A percentile compares a stretch with the other conserved stretches of the same genome.
These are phyloP conservation scores for Cicer chorassanicum DNA, from an alignment of 306 rosid genomes.

Conservation along the genomic window DNA sequence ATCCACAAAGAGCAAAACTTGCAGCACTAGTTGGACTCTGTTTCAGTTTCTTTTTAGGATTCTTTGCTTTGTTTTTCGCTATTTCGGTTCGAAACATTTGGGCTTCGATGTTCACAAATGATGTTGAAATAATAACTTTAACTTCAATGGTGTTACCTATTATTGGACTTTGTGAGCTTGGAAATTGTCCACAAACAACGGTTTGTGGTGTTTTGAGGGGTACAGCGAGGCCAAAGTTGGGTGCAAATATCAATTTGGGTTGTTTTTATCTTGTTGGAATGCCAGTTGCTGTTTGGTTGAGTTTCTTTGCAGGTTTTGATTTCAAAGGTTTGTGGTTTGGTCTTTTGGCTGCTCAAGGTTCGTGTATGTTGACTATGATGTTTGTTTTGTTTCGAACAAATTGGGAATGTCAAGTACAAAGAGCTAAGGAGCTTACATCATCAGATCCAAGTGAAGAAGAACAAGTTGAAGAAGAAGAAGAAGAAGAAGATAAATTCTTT, in stretches of 20 bases:
- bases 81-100: slow-evolving; percentile 65
- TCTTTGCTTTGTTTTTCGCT: slow-evolving; percentile 68
- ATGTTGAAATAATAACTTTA: slow-evolving; percentile 64
- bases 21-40: slow-evolving; percentile 71
- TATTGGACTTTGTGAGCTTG: slow-evolving; percentile 84
- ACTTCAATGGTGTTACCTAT: slow-evolving; percentile 78
- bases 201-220: slow-evolving; percentile 92
- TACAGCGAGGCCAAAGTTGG: slow-evolving; percentile 80
- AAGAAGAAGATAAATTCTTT: neutral
- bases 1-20: slow-evolving; percentile 61
- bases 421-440: slow-evolving; percentile 73
- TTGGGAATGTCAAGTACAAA: slow-evolving; percentile 69
- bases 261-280: slow-evolving; percentile 90
- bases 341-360: slow-evolving; percentile 75
- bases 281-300: slow-evolving; percentile 79
- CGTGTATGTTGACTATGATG: slow-evolving; percentile 78
- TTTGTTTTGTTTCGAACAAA: slow-evolving; percentile 67
- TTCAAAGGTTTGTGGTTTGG: slow-evolving; percentile 90
- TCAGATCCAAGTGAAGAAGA: slow-evolving; percentile 40
- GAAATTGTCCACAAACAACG: slow-evolving; percentile 92
- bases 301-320: slow-evolving; percentile 74
- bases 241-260: slow-evolving; percentile 80
- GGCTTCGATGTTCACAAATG: slow-evolving; percentile 83
- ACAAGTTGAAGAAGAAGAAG: neutral
- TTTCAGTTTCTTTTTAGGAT: slow-evolving; percentile 65